Conservation (phyloP, 176 grass and related monocot species). For the Aegilops longissima region DNA sequence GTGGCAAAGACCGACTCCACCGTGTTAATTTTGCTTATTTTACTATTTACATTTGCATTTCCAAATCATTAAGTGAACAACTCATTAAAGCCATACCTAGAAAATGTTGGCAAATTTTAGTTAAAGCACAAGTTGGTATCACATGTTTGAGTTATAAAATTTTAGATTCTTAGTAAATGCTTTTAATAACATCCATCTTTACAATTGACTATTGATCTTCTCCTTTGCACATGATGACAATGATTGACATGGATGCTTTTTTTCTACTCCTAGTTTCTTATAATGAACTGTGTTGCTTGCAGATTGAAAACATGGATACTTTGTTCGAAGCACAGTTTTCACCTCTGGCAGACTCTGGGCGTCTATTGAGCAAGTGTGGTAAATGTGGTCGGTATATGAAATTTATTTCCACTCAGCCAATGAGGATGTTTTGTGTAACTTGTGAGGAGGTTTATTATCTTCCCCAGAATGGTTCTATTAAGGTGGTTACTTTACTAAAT, state of each 20-base stretch:
- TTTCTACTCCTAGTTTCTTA: conserved; percentile 27
- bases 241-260: conserved; percentile 1
- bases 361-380: conserved; percentile 91
- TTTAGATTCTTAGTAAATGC: neutral
- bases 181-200: neutral
- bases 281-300: conserved; percentile 35
- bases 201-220: neutral
- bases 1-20: neutral
- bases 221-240: neutral
- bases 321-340: conserved; percentile 99
- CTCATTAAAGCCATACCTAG: neutral
- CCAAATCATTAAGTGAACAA: neutral
- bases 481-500: conserved; percentile 52
- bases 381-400: conserved; percentile 98
- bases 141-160: neutral
- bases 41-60: conserved; percentile 6
- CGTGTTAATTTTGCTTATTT: conserved; percentile 3
- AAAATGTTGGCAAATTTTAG: neutral
- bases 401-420: conserved; percentile 81
- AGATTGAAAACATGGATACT: conserved; percentile 99
- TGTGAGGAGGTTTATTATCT: conserved; percentile 99
- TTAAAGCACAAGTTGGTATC: neutral
- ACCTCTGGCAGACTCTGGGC: conserved; percentile 87
- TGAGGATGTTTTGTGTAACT: conserved; percentile 83
- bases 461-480: conserved; percentile 91